A percentile compares a stretch with the other conserved stretches of the same genome.
Conservation (phyloP, 2,329 filamentous ascomycete genomes). For the Neonectria coccinea region DNA sequence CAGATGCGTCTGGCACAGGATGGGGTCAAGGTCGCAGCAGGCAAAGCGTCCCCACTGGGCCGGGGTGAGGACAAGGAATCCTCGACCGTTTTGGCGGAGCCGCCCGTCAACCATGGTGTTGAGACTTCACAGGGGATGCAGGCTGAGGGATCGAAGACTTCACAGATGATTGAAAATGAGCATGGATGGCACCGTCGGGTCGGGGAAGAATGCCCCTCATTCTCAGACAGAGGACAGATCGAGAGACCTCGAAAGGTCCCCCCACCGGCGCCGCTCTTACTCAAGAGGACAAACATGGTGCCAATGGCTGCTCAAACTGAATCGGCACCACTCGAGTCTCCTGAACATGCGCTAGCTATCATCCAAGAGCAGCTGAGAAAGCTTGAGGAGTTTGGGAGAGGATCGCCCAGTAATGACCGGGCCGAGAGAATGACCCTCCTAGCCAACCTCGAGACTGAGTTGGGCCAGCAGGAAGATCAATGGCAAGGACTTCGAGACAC, state of each 20-base stretch:
- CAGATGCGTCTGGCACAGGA: conserved; percentile 20
- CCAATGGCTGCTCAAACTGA: conserved; percentile 61
- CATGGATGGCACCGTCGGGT: conserved; percentile 66
- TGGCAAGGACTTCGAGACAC: conserved; percentile 70
- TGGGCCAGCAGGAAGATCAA: conserved; percentile 69
- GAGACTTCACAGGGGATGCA: conserved; percentile 26
- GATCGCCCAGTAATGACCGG: conserved; percentile 50
- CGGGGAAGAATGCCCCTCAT: conserved; percentile 69
- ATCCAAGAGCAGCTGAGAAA: conserved; percentile 66
- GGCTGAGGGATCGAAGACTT: conserved; percentile 24
- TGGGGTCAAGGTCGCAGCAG: conserved; percentile 22
- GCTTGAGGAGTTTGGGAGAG: conserved; percentile 57
- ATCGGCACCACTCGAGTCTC: conserved; percentile 65
- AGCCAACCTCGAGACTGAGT: conserved; percentile 70
- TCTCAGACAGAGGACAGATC: conserved; percentile 64
- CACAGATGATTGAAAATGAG: conserved; percentile 17
- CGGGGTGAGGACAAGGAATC: conserved; percentile 51
- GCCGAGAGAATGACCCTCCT: conserved; percentile 62
- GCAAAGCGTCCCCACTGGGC: conserved; percentile 31
- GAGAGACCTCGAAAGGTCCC: conserved; percentile 63
- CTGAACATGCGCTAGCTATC: conserved; percentile 59
- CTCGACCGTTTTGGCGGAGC: conserved; percentile 60
- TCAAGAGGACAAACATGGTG: conserved; percentile 57
- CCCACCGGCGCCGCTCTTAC: conserved; percentile 66
- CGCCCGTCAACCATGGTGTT: conserved; percentile 31